These are phyloP conservation scores for Phylloporus sp. DNA, from an alignment of 768 basidiomycete genomes.

Conservation along the genomic window DNA sequence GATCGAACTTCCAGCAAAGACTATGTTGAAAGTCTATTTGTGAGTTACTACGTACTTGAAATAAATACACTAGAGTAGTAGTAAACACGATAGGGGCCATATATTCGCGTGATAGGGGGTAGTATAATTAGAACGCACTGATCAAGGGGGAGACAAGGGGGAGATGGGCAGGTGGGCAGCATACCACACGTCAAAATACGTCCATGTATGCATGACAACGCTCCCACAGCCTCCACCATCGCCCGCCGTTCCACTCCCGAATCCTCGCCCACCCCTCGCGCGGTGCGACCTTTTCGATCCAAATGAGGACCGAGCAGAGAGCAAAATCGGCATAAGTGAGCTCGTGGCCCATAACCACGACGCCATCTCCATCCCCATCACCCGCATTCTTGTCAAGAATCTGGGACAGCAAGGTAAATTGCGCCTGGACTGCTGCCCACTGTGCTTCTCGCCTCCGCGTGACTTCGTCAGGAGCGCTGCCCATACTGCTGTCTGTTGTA, in stretches of 20 bases:
- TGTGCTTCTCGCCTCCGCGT: conserved; percentile 52
- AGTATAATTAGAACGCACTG: no score
- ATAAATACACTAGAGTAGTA: background rate
- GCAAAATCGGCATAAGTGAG: conserved; percentile 74
- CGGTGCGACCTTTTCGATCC: conserved; percentile 71
- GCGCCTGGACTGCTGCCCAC: conserved; percentile 61
- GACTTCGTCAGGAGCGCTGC: background rate
- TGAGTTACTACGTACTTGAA: background rate
- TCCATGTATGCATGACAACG: conserved; percentile 68
- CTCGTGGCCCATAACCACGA: conserved; percentile 61
- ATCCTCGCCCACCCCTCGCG: conserved; percentile 70
- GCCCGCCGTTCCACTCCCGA: conserved; percentile 64
- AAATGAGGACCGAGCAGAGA: conserved; percentile 65
- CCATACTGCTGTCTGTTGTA: background rate
- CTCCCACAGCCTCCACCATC: conserved; percentile 63
- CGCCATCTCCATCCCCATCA: conserved; percentile 60
- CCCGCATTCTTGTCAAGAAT: conserved; percentile 65
- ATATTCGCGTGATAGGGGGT: background rate
- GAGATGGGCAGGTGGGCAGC: no score
- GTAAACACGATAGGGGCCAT: background rate
- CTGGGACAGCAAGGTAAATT: conserved; percentile 60
- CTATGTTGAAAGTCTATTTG: no score
- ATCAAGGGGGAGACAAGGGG: background rate
- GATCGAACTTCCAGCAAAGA: no score
- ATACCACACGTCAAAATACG: conserved; percentile 46